Evolutionary conservation across 768 basidiomycete species (phyloP), one percentile per base, ranked within the genome.

Genomic region (Coprinopsis sp.): DNA sequence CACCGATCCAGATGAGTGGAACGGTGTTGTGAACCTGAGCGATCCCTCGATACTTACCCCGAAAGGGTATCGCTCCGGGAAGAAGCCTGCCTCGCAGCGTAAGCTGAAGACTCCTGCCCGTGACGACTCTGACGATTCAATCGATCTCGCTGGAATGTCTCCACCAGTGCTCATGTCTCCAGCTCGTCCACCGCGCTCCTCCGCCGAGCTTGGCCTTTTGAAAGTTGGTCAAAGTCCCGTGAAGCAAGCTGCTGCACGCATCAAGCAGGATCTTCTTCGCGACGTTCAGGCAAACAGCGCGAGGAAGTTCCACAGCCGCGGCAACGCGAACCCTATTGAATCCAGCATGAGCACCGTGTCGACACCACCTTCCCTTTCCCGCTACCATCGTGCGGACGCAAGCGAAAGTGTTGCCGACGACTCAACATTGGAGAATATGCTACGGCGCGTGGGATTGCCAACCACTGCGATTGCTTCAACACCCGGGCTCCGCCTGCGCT

Each of bases 1-100:
- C 38, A 64, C 66, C 2, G 60, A 73, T 5, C 74, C 81, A 2
- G 62, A 66, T 8, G 64, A 80, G 13, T 89, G 87, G 86, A 77
- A 77, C 55, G 87, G 87, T 8, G 64, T 91, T 27, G 82, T 90
- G 27, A 79, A 94, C 63, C 74, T 90, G 3, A 71, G 74, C 14
- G 78, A 79, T 49, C 74, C 81, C 5, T 69, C 72, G 23, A 64
- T 76, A 14, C 56, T 66, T 18, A 78, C 78, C 14, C 77, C 76
- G 16, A 67, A 60, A 45, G 47, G 58, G 3, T 31, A 51, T 34
- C 72, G 67, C 51, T 60, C 56, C 21, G 53, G 61, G 44, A 58
- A 49, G 47, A 63, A 61, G 52, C 59, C 57, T 4, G 49, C 53
- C n/a, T 53, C 61, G 14, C 34, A 51, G 29, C 42, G 44, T 23